Evolutionary conservation across 1,139 yeast genomes (phyloP), one percentile per base, ranked within the genome.

Genomic region (Lipomyces yarrowii): DNA sequence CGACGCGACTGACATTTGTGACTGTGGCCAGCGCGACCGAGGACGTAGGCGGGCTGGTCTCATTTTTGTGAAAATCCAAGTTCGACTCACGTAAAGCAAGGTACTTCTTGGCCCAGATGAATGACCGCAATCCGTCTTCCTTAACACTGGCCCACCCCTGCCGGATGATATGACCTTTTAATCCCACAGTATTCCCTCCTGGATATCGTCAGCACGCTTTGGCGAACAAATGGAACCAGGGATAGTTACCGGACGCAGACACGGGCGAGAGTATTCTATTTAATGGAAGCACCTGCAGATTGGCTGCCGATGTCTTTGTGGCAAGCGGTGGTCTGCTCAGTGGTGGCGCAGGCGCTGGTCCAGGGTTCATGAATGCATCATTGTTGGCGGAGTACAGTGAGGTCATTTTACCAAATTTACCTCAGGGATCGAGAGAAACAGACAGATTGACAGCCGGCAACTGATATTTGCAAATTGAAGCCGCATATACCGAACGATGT

Each of bases 71-170:
- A 71, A 94, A 86, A 69, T 88, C 89, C 68, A 94, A 80, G 54
- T 88, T 85, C 64, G 88, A 84, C 71, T 92, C 97, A 72, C 86
- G 86, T 62, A 94, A 81, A 13, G 90, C 88, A 80, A 93, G 81
- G 76, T 82, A 93, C 72, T 96, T 85, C 75, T 92, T 92, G 68
- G 93, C 92, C 98, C 98, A 94, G 72, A 96, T 82, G 76, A 93
- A 91, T 15, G 92, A 86, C 70, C 91, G 85, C 51, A 90, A 78
- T 61, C 81, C 78, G 73, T 93, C 98, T 73, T 93, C 98, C 76
- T 91, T 92, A 64, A 91, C 87, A 64, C 91, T 90, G 33, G 91
- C 93, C 96, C 97, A 93, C 0, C 98, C 98, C 64, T 81, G 82
- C 65, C 75, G 77, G 59, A 74, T 70, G 46, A 68, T 55, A 3